These are phyloP conservation scores for Acacia acuminata DNA, from an alignment of 306 rosid species.

Conservation along the genomic window DNA sequence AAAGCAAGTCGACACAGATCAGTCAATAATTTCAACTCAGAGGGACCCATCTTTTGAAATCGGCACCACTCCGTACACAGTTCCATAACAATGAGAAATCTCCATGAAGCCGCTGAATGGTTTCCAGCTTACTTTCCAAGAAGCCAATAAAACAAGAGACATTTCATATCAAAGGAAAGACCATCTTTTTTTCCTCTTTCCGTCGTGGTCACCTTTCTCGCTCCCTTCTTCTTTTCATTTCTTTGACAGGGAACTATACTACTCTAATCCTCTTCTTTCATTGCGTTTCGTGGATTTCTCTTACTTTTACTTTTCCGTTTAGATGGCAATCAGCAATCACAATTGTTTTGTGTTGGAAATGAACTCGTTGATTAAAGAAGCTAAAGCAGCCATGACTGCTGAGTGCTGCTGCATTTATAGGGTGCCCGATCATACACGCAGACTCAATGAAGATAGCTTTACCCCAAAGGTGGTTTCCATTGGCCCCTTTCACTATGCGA, in stretches of 20 bases:
- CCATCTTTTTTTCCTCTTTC: too few species aligned
- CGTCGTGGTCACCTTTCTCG: too few species aligned
- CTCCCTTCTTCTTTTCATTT: too few species aligned
- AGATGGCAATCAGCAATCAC: constrained; percentile 9
- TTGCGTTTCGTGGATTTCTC: neutral
- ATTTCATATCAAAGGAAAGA: too few species aligned
- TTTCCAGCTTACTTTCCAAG: neutral
- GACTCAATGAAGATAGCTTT: neutral
- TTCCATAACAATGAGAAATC: too few species aligned
- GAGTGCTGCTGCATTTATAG: constrained; percentile 30
- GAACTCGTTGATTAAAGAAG: neutral
- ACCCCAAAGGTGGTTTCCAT: neutral
- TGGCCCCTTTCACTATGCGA: neutral
- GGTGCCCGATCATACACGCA: constrained; percentile 24
- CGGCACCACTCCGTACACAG: too few species aligned
- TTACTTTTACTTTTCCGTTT: neutral
- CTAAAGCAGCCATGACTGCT: neutral
- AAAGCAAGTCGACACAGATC: too few species aligned
- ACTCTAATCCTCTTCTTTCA: neutral
- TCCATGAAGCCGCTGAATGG: neutral
- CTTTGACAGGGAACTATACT: too few species aligned
- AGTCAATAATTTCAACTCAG: too few species aligned
- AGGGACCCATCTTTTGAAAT: too few species aligned
- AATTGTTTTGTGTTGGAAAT: neutral
- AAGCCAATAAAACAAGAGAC: neutral